Conservation (phyloP, 2,329 filamentous ascomycete species). For the Stachybotrys elegans region DNA sequence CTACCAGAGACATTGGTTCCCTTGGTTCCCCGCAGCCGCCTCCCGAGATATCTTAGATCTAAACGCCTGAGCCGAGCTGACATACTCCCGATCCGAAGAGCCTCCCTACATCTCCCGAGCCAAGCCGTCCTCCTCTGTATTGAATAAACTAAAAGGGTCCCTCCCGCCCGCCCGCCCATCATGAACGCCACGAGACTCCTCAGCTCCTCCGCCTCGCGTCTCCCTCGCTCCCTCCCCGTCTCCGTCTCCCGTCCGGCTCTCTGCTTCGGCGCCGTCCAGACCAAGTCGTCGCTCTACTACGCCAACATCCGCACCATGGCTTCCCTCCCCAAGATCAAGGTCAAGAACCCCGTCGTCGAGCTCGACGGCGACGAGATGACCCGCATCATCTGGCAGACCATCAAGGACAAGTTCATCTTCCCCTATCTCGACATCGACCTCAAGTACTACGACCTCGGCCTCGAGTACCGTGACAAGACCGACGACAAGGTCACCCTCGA, state of each 20-base stretch:
- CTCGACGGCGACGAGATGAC: constrained; percentile 97
- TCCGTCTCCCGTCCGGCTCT: constrained; percentile 48
- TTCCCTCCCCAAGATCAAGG: constrained; percentile 81
- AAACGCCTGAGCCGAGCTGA: too few relatives aligned
- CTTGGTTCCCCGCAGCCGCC: too few relatives aligned
- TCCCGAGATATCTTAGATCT: too few relatives aligned
- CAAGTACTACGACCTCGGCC: constrained; percentile 94
- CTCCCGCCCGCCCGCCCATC: constrained; percentile 15
- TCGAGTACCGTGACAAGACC: constrained; percentile 93
- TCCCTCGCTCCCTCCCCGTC: constrained; percentile 24
- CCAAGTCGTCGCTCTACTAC: too few relatives aligned
- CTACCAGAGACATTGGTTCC: too few relatives aligned
- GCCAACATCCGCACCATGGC: constrained; percentile 65
- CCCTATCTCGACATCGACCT: constrained; percentile 96
- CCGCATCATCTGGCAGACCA: constrained; percentile 96
- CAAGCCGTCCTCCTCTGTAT: too few relatives aligned
- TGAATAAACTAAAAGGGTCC: too few relatives aligned
- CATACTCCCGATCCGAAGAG: too few relatives aligned
- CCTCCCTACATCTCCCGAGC: too few relatives aligned
- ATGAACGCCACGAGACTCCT: constrained; percentile 24
- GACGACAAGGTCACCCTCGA: constrained; percentile 94
- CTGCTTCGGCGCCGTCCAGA: constrained; percentile 48
- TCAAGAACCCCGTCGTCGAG: constrained; percentile 98
- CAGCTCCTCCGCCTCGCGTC: constrained; percentile 22
- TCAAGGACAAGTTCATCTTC: constrained; percentile 98